A percentile compares a stretch with the other conserved stretches of the same genome.
These are phyloP conservation scores for Globisporangium splendens DNA, from an alignment of 352 stramenopile species.

Conservation along the genomic window DNA sequence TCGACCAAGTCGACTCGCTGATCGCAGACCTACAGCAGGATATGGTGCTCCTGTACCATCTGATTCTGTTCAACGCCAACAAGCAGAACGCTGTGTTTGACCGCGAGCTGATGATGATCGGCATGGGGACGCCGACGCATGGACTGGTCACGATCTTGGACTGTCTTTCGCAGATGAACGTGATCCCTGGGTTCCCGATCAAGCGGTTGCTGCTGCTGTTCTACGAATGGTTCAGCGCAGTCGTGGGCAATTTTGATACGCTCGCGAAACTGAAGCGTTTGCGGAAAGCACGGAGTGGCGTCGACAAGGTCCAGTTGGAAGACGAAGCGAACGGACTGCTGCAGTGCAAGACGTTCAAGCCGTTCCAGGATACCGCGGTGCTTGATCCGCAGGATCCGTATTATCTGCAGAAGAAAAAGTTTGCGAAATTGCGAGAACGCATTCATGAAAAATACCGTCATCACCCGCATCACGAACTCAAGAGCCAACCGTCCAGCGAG, in stretches of 20 bases:
- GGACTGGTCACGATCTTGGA: slow-evolving; percentile 68
- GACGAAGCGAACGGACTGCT: slow-evolving; percentile 46
- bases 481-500: slow-evolving; percentile 36
- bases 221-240: slow-evolving; percentile 59
- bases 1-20: slow-evolving; percentile 60
- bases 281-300: slow-evolving; percentile 35
- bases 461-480: slow-evolving; percentile 55
- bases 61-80: slow-evolving; percentile 74
- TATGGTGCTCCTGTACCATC: slow-evolving; percentile 76
- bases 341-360: slow-evolving; percentile 70
- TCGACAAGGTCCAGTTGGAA: slow-evolving; percentile 40
- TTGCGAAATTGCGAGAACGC: slow-evolving; percentile 47
- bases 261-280: slow-evolving; percentile 53
- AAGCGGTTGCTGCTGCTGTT: slow-evolving; percentile 75
- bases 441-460: slow-evolving; percentile 81
- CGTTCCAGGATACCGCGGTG: slow-evolving; percentile 39
- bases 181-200: slow-evolving; percentile 71
- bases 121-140: slow-evolving; percentile 53
- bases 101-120: slow-evolving; percentile 62
- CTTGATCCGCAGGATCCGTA: slow-evolving; percentile 65
- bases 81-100: slow-evolving; percentile 63
- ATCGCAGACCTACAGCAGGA: slow-evolving; percentile 68
- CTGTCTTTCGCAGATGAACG: slow-evolving; percentile 65
- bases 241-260: slow-evolving; percentile 50
- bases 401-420: slow-evolving; percentile 71